Evolutionary conservation across 2,329 filamentous ascomycete genomes (phyloP), one percentile per base, ranked within the genome.

Genomic region (Talaromyces verruculosus): DNA sequence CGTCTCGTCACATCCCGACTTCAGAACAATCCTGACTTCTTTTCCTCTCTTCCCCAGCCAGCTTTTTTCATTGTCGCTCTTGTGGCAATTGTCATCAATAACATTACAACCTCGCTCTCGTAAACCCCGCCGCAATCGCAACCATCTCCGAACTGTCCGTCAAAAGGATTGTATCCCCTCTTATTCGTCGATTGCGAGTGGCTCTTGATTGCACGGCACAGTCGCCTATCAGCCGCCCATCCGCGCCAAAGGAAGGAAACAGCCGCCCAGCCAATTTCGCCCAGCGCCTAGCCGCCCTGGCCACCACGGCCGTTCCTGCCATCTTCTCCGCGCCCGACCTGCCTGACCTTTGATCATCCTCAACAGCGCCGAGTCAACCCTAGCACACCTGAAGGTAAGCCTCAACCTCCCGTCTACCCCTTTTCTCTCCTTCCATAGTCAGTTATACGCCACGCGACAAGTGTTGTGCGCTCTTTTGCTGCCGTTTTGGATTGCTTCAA

Each of bases 251-350:
- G 17, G 35, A 30, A 60, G 28, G 39, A 60, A 45, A 45, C 37
- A 60, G 57, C 57, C 35, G 39, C 57, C 35, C 30, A 58, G 33
- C 30, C 53, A 58, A 39, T 22, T 13, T 39, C 53, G 53, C 53
- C 53, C 57, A 60, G 57, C 57, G 57, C n/a, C 22, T 60, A 60
- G 57, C 57, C 39, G 43, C 55, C 28, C 3, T n/a, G 53, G 39
- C 55, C 41, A 53, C 53, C 53, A 49, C 60, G 41, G 39, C 43
- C 43, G 59, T 25, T 47, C 59, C 39, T 61, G 59, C 59, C 60
- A 37, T 51, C 60, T 60, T 51, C 63, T 67, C 65, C 47, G 65
- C 63, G 61, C 51, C 58, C 47, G 62, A 43, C 37, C 37, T 62
- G 41, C 62, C 55, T 63, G 59, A 53, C 63, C 59, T 58, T 60